Evolutionary conservation across 179 eudicot species (phyloP).

Genomic region (Silene vulgaris): DNA sequence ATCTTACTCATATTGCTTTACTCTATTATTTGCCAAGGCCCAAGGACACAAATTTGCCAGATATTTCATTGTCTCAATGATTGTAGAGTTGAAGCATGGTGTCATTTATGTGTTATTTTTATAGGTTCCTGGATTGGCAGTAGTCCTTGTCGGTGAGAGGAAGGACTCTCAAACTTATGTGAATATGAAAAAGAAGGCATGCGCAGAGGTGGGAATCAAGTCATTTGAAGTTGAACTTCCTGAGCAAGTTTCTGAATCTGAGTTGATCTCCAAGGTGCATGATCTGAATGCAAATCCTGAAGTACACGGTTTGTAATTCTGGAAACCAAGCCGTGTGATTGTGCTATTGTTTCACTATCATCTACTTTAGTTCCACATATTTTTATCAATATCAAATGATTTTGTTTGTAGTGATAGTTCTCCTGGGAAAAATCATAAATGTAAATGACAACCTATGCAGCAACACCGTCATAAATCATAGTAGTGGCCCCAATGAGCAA

Average conservation of each 20-base stretch:
- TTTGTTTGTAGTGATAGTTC: background rate
- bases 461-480: background rate
- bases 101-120: background rate
- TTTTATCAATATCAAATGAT: background rate
- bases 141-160: conserved; percentile 60
- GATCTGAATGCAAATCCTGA: conserved; percentile 7
- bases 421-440: background rate
- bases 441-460: background rate
- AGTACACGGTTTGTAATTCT: background rate
- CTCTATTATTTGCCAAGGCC: background rate
- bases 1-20: background rate
- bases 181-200: conserved; percentile 89
- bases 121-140: conserved; percentile 38
- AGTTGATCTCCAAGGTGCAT: conserved; percentile 11
- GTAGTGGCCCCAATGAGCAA: background rate
- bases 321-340: background rate
- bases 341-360: background rate
- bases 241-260: conserved; percentile 62
- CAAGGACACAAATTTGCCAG: background rate
- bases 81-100: background rate
- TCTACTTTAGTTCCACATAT: background rate
- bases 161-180: conserved; percentile 92
- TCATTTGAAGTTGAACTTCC: conserved; percentile 70
- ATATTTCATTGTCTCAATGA: background rate
- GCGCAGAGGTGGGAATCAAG: conserved; percentile 90